phyloP scores from a whole-genome alignment of 768 basidiomycete genomes.

The Phallus indusiatus region DNA sequence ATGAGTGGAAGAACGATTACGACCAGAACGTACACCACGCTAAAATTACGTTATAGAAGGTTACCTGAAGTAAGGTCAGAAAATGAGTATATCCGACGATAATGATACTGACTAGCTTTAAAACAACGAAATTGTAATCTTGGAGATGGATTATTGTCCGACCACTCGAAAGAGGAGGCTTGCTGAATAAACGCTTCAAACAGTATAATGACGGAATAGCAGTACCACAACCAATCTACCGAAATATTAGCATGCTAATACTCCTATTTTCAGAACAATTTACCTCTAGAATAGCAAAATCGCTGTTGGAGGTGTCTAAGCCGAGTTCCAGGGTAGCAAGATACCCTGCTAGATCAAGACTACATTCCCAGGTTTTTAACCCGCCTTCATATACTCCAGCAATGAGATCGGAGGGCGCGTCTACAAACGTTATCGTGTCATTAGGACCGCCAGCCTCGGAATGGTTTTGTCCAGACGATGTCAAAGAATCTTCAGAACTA shows the following conservation, averaged over 20 bases:
- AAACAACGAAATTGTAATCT: slow-evolving; percentile 82
- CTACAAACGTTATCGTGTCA: slow-evolving; percentile 49
- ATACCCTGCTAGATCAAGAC: slow-evolving; percentile 73
- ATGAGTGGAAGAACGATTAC: not conserved
- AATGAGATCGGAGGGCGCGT: slow-evolving; percentile 82
- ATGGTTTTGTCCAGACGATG: slow-evolving; percentile 18
- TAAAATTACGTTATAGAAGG: slow-evolving; percentile 68
- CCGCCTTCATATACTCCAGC: slow-evolving; percentile 94
- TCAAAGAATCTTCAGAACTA: slow-evolving; percentile 45
- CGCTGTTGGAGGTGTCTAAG: slow-evolving; percentile 26
- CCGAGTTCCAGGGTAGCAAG: slow-evolving; percentile 29
- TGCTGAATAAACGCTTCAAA: slow-evolving; percentile 48
- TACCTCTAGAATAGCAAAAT: slow-evolving; percentile 61
- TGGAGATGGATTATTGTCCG: slow-evolving; percentile 66
- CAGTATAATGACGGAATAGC: slow-evolving; percentile 75
- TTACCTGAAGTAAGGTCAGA: slow-evolving; percentile 22
- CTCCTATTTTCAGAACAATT: slow-evolving; percentile 14
- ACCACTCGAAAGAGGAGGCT: slow-evolving; percentile 13
- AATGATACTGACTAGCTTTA: slow-evolving; percentile 45
- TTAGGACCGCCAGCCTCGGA: not conserved
- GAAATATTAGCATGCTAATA: not conserved
- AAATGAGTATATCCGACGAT: not conserved
- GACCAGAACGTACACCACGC: slow-evolving; percentile 60
- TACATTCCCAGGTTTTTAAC: slow-evolving; percentile 96
- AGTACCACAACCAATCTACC: slow-evolving; percentile 90